Percentiles rank a stretch among this genome's conserved stretches.
These are phyloP conservation scores for Fusarium proliferatum DNA, from an alignment of 2,329 filamentous ascomycete genomes.

Conservation along the genomic window DNA sequence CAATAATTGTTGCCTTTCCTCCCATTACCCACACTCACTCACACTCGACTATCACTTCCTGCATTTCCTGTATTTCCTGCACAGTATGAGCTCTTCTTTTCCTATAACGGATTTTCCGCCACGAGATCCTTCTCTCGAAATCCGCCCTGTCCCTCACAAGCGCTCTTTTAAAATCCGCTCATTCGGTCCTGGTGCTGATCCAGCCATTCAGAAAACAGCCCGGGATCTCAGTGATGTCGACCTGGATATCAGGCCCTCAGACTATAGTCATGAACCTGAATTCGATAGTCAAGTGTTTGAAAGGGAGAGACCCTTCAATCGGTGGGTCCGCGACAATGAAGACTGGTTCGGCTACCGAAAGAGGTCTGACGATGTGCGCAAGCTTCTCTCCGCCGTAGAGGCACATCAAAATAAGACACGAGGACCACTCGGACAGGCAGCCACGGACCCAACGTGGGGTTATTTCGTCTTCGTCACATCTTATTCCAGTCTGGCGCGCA, in stretches of 20 bases:
- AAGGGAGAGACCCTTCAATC: conserved; percentile 7
- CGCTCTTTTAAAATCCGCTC: conserved; percentile 10
- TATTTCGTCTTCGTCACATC: conserved; percentile 26
- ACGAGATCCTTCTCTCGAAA: conserved; percentile 12
- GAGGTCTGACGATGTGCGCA: conserved; percentile 15
- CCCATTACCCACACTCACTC: background rate
- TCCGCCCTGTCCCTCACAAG: conserved; percentile 5
- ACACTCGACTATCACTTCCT: too few species aligned
- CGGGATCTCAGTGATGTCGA: conserved; percentile 18
- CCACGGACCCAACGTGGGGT: conserved; percentile 29
- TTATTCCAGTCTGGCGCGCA: conserved; percentile 2
- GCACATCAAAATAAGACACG: background rate
- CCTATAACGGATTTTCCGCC: background rate
- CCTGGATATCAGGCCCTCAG: conserved; percentile 8
- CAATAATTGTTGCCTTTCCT: background rate
- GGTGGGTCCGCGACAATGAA: conserved; percentile 12
- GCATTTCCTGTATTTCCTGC: background rate
- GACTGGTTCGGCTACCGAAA: conserved; percentile 15
- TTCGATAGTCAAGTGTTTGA: conserved; percentile 21
- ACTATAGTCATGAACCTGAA: conserved; percentile 11
- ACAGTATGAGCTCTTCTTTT: background rate
- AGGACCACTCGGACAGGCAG: background rate
- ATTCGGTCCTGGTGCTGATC: conserved; percentile 20
- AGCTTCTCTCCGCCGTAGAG: conserved; percentile 18
- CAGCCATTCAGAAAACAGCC: conserved; percentile 3